Conservation (phyloP, 1,284 basidiomycete species). For the Xerocomus amazonicus region DNA sequence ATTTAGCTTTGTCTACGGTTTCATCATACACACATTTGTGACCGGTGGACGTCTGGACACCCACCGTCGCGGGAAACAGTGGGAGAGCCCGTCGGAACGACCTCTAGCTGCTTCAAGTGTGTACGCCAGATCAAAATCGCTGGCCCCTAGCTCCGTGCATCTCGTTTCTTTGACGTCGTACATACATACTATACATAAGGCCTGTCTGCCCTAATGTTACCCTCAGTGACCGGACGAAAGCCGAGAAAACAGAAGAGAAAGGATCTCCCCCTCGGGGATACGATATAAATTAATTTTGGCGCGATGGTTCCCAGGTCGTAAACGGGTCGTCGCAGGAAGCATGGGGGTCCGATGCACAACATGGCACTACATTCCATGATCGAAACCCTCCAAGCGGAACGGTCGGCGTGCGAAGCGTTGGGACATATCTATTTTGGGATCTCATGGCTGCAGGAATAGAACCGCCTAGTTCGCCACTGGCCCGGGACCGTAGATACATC, state of each 20-base stretch:
- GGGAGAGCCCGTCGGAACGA: no score
- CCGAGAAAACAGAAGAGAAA: not conserved
- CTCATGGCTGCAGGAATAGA: constrained; percentile 10
- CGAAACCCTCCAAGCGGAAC: constrained; percentile 30
- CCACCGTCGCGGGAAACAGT: no score
- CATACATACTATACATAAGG: no score
- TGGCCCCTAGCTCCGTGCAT: no score
- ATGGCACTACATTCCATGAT: constrained; percentile 32
- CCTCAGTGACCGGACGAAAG: not conserved
- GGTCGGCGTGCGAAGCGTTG: constrained; percentile 7
- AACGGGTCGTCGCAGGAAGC: constrained; percentile 41
- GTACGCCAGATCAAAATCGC: no score
- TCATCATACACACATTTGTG: no score
- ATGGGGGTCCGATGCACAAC: constrained; percentile 18
- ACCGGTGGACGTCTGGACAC: no score
- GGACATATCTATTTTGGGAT: constrained; percentile 7
- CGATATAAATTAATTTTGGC: constrained; percentile 19
- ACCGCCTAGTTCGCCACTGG: constrained; percentile 9
- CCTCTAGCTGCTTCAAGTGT: no score
- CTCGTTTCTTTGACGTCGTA: no score
- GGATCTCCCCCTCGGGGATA: not conserved
- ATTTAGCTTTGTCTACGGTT: no score
- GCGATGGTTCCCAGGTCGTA: constrained; percentile 44
- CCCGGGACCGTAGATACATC: constrained; percentile 10
- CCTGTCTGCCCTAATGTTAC: no score